phyloP scores from a whole-genome alignment of 1,284 basidiomycete genomes.

The Ganoderma leucocontextum region DNA sequence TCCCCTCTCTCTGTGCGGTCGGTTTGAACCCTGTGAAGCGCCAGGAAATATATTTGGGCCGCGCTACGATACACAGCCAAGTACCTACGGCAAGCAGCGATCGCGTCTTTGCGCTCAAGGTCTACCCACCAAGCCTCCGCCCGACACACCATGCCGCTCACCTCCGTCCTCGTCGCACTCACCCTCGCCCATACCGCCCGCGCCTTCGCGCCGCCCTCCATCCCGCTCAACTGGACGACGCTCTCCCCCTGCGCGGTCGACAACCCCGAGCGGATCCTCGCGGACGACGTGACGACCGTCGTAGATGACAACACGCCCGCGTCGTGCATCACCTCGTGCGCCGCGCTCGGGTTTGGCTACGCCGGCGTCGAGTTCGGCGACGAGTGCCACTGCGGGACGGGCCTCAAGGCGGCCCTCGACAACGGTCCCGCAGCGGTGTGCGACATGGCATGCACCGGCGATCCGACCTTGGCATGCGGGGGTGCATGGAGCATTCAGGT shows the following conservation, averaged over 20 bases:
- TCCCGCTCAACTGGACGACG: constrained; percentile 32
- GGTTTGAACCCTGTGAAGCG: no score
- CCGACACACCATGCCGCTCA: background rate
- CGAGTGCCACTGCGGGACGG: constrained; percentile 39
- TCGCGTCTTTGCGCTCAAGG: background rate
- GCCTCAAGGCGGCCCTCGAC: constrained; percentile 26
- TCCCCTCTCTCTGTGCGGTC: no score
- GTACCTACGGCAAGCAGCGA: no score
- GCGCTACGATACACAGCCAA: no score
- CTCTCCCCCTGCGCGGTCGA: constrained; percentile 35
- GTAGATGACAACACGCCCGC: constrained; percentile 30
- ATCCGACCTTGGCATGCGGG: constrained; percentile 29
- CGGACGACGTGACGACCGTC: constrained; percentile 29
- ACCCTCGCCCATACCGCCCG: constrained; percentile 12
- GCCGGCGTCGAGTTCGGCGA: constrained; percentile 38
- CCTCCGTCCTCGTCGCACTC: constrained; percentile 17
- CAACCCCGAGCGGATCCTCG: constrained; percentile 34
- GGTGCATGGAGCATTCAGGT: constrained; percentile 37
- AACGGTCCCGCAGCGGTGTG: constrained; percentile 30
- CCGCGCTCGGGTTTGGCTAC: constrained; percentile 33
- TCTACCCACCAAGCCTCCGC: background rate
- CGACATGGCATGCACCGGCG: constrained; percentile 35
- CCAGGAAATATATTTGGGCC: no score
- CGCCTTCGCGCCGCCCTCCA: constrained; percentile 17
- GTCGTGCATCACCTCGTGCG: constrained; percentile 32